Evolutionary conservation across 2,329 filamentous ascomycete genomes (phyloP), one percentile per base, ranked within the genome.

Genomic region (Pseudogymnoascus sp.): DNA sequence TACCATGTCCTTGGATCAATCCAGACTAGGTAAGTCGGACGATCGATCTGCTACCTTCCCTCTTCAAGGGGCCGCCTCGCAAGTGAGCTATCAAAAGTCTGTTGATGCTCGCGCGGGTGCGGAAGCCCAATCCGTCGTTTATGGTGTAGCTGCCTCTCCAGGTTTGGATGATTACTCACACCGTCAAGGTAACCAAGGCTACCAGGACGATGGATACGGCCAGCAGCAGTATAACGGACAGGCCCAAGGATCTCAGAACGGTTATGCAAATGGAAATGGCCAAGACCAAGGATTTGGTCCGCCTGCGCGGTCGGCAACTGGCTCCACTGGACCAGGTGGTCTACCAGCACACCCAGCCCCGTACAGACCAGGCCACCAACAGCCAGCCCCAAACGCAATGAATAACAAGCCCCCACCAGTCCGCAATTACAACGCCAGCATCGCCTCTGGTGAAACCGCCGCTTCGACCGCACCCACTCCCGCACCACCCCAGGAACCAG

Each of bases 281-380:
- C 67, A 69, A 27, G 63, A 65, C n/a, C 59, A 36, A 36, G 63
- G 58, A 4, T 70, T 68, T 35, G 61, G 64, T 31, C 67, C 67
- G 61, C 70, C 71, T 29, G 66, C 65, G 45, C 61, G 69, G 61
- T 35, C 31, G 5, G 21, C 21, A 29, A 59, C 52, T 31, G 33
- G 42, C 15, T 10, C 52, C 52, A 58, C 52, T 13, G 29, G 39
- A 60, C 70, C 75, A 0, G 81, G 84, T 66, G 69, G 69, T n/a
- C 70, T 85, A 2, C 82, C 83, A 21, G 80, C 81, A 27, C 86
- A 88, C 66, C 85, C 86, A 2, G 76, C 81, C 3, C 86, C 86
- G 0, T 77, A 88, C 35, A 82, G 86, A 10, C 80, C 85, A 5
- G 87, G 86, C 5, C 75, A 84, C 15, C 55, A 59, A 37, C 55